phyloP scores from a whole-genome alignment of 441 rosid genomes.

The Populus hybrid region DNA sequence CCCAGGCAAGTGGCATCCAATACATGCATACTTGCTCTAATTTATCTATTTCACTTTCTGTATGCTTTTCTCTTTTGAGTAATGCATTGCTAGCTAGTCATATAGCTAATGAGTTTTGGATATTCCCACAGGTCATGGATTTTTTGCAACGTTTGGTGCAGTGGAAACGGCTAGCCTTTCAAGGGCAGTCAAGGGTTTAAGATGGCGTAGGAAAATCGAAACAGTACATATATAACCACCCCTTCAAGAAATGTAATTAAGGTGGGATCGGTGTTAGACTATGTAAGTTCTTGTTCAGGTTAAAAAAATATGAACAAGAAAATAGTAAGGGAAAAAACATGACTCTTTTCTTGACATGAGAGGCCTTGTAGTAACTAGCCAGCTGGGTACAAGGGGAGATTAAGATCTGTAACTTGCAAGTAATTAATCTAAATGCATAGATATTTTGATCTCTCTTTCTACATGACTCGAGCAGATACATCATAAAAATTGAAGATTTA shows the following conservation, averaged over 20 bases:
- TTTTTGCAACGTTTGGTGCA: slow-evolving; percentile 67
- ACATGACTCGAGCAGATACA: neutral
- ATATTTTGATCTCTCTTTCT: neutral
- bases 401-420: slow-evolving; percentile 19
- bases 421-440: slow-evolving; percentile 9
- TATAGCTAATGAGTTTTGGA: neutral
- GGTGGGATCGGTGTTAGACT: slow-evolving; percentile 19
- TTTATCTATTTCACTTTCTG: neutral
- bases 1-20: slow-evolving; percentile 46
- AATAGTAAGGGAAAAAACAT: neutral
- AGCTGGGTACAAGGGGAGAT: slow-evolving; percentile 22
- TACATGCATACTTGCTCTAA: neutral
- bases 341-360: neutral
- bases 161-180: slow-evolving; percentile 47
- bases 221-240: slow-evolving; percentile 3
- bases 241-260: slow-evolving; percentile 20
- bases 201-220: neutral
- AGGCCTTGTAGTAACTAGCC: slow-evolving; percentile 4
- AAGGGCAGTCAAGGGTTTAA: slow-evolving; percentile 19
- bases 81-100: neutral
- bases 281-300: slow-evolving; percentile 27
- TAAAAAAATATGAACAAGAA: neutral
- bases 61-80: neutral
- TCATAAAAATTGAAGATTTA: no score
- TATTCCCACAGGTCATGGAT: slow-evolving; percentile 55